Evolutionary conservation across 1,284 basidiomycete species (phyloP), one percentile per base, ranked within the genome.

Genomic region (Sporisorium scitamineum): DNA sequence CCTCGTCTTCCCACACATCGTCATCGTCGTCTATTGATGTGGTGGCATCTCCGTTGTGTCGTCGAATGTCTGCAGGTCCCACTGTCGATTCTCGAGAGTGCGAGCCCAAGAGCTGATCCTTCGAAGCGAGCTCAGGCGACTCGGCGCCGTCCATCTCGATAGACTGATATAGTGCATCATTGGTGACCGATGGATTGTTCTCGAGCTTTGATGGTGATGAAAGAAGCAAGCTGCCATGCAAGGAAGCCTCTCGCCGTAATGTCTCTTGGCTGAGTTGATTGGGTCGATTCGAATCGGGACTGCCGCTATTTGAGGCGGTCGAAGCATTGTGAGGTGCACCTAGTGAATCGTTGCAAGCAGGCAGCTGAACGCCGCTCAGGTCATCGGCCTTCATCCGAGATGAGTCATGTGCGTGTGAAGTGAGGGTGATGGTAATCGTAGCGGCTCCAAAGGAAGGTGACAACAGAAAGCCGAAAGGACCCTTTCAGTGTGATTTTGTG

Each of bases 1-100:
- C 61, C 51, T 79, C 68, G 26, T 70, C 74, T 44, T 77, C 74
- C 70, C 68, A 70, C 7, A 73, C 66, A 41, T 75, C 71, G 9
- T 78, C 75, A 31, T 76, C 76, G 18, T 80, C 78, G 18, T 66
- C 66, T 22, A 20, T 24, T 24, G 55, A 18, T 26, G 61, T 29
- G 6, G 48, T 16, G 18, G 47, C 34, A 18, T 47, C 42, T 26
- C 34, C 55, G 20, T 48, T 54, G 26, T 27, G 53, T 26, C n/a
- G 47, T 14, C 14, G 18, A n/a, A 27, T 34, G 7, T 59, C 29
- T 53, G 47, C 20, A 41, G 64, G 54, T 42, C 42, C 67, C n/a
- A 54, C 31, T 1, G 61, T 60, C 2, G 52, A 58, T 29, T 60
- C 47, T 56, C 48, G 56, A 29, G 61, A 70, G 34, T 62, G 45